phyloP scores from a whole-genome alignment of 2,329 filamentous ascomycete species.

The Fusarium floridanum region DNA sequence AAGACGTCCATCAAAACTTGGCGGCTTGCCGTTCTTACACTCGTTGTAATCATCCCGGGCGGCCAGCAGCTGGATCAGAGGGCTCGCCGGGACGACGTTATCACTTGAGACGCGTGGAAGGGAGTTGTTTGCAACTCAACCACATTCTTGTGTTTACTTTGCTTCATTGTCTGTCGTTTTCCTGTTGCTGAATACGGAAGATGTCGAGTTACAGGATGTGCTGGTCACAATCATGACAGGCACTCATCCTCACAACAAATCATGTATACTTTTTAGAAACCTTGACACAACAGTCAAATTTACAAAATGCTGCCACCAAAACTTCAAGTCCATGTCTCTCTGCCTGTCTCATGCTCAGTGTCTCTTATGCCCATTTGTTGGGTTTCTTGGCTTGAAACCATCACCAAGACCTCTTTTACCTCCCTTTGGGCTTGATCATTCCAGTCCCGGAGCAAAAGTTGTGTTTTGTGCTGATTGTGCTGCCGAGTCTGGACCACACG shows the following conservation, averaged over 20 bases:
- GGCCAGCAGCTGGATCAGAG: conserved; percentile 54
- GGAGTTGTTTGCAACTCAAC: conserved; percentile 22
- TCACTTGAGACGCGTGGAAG: conserved; percentile 45
- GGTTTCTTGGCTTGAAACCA: neutral
- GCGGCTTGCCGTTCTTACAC: conserved; percentile 61
- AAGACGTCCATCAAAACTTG: conserved; percentile 42
- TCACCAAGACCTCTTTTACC: neutral
- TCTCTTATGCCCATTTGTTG: neutral
- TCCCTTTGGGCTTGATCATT: neutral
- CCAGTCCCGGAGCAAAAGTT: neutral
- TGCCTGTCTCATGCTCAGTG: neutral
- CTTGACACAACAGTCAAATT: conserved; percentile 43
- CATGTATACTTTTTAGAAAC: conserved; percentile 44
- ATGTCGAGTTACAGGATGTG: conserved; percentile 48
- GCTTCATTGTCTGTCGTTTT: conserved; percentile 52
- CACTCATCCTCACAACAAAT: conserved; percentile 44
- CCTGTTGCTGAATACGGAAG: conserved; percentile 42
- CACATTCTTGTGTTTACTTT: conserved; percentile 56
- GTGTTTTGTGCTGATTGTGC: neutral
- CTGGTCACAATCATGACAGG: conserved; percentile 49
- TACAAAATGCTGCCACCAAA: conserved; percentile 43
- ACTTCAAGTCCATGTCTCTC: neutral
- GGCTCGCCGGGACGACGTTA: conserved; percentile 48
- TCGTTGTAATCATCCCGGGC: conserved; percentile 64
- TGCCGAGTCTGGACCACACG: neutral